Base-by-base conservation (phyloP, 106 monocot genomes). In the Allium fistulosum region DNA sequence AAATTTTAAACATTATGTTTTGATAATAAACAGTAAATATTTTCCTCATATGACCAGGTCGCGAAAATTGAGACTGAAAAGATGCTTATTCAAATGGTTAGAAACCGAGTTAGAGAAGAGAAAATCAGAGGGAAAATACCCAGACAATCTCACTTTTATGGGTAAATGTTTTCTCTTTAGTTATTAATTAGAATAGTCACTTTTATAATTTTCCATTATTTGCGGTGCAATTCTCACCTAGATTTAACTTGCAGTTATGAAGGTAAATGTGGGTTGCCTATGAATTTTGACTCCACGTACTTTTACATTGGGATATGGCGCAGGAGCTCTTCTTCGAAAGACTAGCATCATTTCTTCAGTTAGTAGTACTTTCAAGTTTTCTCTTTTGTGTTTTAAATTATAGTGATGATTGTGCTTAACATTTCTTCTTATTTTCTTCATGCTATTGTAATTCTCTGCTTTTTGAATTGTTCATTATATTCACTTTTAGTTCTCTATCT, bases 1-100 rank as follows among this genome's bases (percentile, higher is more conserved):
- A 22, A 22, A 1, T 0, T 22, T 22, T 22, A 0, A 22, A 0
- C 22, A 22, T 22, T 22, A 22, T 22, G 0, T 55, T 55, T 55
- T 55, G 53, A 63, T 22, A 63, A 37, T 5, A 37, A 37, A 2
- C 37, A 37, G 37, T 37, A 5, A 37, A 37, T 37, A 67, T 15
- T 28, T 50, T 53, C 26, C 50, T 69, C 57, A 37, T 67, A 15
- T 65, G 51, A 15, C 65, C 65, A 96, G 96, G 96, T 96, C 75
- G 92, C 96, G 37, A 96, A 89, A 86, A 96, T 96, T 61, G 91
- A 88, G 75, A 94, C 93, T 46, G 93, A 94, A 72, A 94, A 94
- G 72, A 94, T 94, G 93, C 80, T 94, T 59, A 94, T 94, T 46
- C 72, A 72, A 9, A 94, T 94, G 93, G 93, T 90, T 63, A n/a